phyloP scores from a whole-genome alignment of 306 rosid species.

The Arachis hypogaea region DNA sequence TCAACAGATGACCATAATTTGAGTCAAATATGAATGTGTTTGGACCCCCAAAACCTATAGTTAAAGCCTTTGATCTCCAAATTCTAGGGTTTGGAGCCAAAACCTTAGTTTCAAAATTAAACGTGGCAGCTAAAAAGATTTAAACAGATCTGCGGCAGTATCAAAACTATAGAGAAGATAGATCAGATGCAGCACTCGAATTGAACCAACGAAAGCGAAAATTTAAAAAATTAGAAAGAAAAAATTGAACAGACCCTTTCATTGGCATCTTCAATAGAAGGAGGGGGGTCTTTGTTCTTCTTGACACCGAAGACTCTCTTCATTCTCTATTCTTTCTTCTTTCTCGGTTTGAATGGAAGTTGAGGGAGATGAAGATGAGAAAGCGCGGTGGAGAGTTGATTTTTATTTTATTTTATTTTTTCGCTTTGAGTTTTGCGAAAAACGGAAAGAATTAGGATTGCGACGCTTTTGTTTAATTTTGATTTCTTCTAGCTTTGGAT shows the following conservation, averaged over 20 bases:
- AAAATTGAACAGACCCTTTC: slow-evolving; percentile 57
- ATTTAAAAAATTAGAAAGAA: not conserved
- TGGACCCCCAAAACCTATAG: too few relatives aligned
- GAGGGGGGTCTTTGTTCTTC: slow-evolving; percentile 92
- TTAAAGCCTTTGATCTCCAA: not conserved
- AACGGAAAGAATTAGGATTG: not conserved
- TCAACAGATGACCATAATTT: not conserved
- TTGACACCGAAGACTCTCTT: slow-evolving; percentile 84
- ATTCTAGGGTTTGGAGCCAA: not conserved
- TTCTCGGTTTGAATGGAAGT: not conserved
- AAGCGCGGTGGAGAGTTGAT: not conserved
- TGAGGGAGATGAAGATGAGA: not conserved
- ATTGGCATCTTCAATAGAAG: slow-evolving; percentile 81
- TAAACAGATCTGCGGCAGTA: slow-evolving; percentile 20
- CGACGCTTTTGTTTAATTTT: too few relatives aligned
- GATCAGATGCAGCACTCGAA: not conserved
- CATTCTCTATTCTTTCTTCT: slow-evolving; percentile 47
- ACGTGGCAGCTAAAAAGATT: not conserved
- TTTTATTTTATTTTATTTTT: not conserved
- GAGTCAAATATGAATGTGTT: too few relatives aligned
- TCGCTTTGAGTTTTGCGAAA: not conserved
- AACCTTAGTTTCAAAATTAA: not conserved
- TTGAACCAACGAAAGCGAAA: not conserved
- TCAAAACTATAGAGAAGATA: not conserved
- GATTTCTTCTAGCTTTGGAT: not conserved